Evolutionary conservation across 306 rosid genomes (phyloP).

Genomic region (Vigna reflexopilosa): DNA sequence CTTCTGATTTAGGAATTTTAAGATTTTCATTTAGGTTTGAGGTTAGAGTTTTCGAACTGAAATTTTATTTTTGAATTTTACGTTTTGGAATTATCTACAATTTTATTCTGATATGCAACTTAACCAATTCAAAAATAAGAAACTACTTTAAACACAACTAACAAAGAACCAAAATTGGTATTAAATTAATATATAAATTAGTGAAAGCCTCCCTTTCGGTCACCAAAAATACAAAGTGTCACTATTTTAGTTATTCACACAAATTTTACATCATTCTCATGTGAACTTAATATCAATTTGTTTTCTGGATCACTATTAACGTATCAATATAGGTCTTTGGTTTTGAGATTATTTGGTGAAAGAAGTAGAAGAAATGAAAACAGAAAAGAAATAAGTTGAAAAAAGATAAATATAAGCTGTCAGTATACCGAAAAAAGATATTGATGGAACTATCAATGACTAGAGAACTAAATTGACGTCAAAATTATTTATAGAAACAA

Average conservation of each 20-base stretch:
- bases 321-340: background rate
- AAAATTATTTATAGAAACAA: constrained; percentile 25
- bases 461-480: constrained; percentile 1
- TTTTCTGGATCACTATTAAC: background rate
- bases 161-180: no score
- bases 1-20: no score
- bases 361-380: no score
- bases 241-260: background rate
- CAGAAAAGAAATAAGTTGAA: no score
- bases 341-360: no score
- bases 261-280: background rate
- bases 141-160: no score
- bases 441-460: constrained; percentile 1
- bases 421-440: background rate
- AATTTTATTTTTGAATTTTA: no score
- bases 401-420: background rate
- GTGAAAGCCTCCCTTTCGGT: background rate
- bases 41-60: no score
- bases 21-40: no score
- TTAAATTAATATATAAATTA: background rate
- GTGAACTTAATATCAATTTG: background rate
- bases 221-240: background rate
- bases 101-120: no score
- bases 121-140: no score
- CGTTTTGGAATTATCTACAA: no score